Conservation (phyloP, 2,329 filamentous ascomycete genomes). For the Truncatella angustata region DNA sequence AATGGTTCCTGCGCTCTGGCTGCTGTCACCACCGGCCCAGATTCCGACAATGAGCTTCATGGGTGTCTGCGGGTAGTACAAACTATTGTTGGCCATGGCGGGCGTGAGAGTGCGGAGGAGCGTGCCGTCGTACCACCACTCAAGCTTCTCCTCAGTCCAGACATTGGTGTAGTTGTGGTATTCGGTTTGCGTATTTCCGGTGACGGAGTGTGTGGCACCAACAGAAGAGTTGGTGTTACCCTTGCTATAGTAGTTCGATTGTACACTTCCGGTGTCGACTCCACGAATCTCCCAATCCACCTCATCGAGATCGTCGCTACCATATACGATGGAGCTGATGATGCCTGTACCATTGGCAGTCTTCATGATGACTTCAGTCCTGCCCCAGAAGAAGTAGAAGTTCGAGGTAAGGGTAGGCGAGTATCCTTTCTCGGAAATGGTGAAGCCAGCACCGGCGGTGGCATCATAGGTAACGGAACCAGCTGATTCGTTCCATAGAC, state of each 20-base stretch:
- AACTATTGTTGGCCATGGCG: conserved; percentile 58
- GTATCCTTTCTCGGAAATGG: conserved; percentile 66
- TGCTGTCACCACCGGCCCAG: conserved; percentile 61
- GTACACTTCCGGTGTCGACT: conserved; percentile 57
- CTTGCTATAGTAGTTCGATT: conserved; percentile 81
- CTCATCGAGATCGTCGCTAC: conserved; percentile 83
- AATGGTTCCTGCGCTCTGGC: conserved; percentile 54
- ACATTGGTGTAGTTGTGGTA: conserved; percentile 75
- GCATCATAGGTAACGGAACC: conserved; percentile 62
- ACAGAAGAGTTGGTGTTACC: conserved; percentile 63
- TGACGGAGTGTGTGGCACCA: conserved; percentile 55
- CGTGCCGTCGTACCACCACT: conserved; percentile 69
- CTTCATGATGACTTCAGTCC: conserved; percentile 75
- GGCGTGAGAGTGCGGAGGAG: conserved; percentile 63
- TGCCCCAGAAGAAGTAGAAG: conserved; percentile 85
- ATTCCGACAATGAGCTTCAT: conserved; percentile 69
- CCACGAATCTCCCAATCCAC: conserved; percentile 86
- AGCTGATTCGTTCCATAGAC: conserved; percentile 67
- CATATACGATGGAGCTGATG: conserved; percentile 77
- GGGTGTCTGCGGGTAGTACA: conserved; percentile 73
- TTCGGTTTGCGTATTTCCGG: conserved; percentile 54
- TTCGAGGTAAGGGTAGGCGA: conserved; percentile 76
- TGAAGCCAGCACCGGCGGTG: conserved; percentile 68
- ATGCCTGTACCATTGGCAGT: conserved; percentile 73
- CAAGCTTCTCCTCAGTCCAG: conserved; percentile 66